Evolutionary conservation across 768 basidiomycete species (phyloP), one percentile per base, ranked within the genome.

Genomic region (Leccinum ochraceum): DNA sequence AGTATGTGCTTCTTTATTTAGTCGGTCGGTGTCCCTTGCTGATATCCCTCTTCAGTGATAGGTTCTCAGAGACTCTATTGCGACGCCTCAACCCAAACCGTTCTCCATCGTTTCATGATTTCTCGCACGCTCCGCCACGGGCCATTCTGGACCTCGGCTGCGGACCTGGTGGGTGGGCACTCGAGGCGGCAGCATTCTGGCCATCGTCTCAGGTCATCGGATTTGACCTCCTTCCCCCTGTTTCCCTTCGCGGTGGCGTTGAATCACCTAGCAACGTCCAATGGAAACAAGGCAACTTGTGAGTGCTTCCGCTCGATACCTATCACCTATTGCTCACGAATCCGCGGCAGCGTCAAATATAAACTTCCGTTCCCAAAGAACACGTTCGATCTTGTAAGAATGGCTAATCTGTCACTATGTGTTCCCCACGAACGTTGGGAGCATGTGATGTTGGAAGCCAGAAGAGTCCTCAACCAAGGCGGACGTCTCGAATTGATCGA

Each of bases 401-500:
- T 93, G 81, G 85, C 89, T 13, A 86, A 90, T 61, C 75, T 90
- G 10, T 75, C 79, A 11, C 77, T 89, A 14, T 83, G 81, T 66
- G 78, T 94, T 53, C 89, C 89, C 0, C 71, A 79, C 49, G 75
- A 80, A 6, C 73, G 78, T 42, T 93, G 91, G 91, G 74, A 80
- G 34, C 73, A 74, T 17, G 75, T 93, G 11, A 59, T 93, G 20
- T 63, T 68, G 0, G 88, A 94, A 79, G 82, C 81, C 5, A 71
- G 79, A 16, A 86, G 92, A 26, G 80, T 93, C 10, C 77, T 93
- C 14, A 76, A 74, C 13, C 77, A 77, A 6, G 83, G 79, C 16
- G 91, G 92, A 4, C 80, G 83, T 9, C 74, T 93, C 3, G 92
- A 94, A 70, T 66, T 92, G 53, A 84, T 93, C 54, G 88, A 91